Conservation (phyloP, 768 basidiomycete genomes). For the Suillus ampliporus region DNA sequence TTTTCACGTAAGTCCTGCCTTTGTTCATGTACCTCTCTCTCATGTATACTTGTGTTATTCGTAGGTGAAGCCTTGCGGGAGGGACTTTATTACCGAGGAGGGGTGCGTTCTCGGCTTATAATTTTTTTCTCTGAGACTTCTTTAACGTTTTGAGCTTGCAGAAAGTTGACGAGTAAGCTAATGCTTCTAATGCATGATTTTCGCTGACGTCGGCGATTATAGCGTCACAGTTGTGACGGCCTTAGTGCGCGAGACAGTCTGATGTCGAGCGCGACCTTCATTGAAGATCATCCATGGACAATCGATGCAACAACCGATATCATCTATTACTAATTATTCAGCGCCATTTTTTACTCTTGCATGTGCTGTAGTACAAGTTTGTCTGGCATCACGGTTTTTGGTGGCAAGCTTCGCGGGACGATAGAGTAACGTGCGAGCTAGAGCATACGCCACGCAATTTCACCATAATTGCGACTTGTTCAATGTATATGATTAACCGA, state of each 20-base stretch:
- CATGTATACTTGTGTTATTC: slow-evolving; percentile 13
- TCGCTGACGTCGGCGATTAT: slow-evolving; percentile 20
- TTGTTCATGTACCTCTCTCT: slow-evolving; percentile 7
- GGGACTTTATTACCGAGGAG: slow-evolving; percentile 70
- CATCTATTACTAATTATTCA: slow-evolving; percentile 2
- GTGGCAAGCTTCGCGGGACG: not conserved
- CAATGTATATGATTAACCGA: not conserved
- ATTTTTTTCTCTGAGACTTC: slow-evolving; percentile 9
- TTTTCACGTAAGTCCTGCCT: slow-evolving; percentile 64
- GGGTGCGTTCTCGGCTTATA: slow-evolving; percentile 55
- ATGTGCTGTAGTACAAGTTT: not conserved
- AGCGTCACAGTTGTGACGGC: slow-evolving; percentile 77
- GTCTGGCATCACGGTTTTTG: not conserved
- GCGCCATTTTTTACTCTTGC: not conserved
- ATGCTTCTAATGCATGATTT: slow-evolving; percentile 2
- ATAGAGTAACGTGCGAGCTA: not conserved
- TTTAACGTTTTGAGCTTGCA: slow-evolving; percentile 31
- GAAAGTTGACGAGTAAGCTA: slow-evolving; percentile 82
- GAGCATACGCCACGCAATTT: too few species aligned
- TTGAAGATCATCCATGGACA: slow-evolving; percentile 6
- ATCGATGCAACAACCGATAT: slow-evolving; percentile 1
- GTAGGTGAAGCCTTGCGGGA: slow-evolving; percentile 68
- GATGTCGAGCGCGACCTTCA: slow-evolving; percentile 1
- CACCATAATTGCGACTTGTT: not conserved
- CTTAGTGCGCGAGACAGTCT: slow-evolving; percentile 65